phyloP scores from a whole-genome alignment of 106 monocot species.

The Dendrobium chrysotoxum region DNA sequence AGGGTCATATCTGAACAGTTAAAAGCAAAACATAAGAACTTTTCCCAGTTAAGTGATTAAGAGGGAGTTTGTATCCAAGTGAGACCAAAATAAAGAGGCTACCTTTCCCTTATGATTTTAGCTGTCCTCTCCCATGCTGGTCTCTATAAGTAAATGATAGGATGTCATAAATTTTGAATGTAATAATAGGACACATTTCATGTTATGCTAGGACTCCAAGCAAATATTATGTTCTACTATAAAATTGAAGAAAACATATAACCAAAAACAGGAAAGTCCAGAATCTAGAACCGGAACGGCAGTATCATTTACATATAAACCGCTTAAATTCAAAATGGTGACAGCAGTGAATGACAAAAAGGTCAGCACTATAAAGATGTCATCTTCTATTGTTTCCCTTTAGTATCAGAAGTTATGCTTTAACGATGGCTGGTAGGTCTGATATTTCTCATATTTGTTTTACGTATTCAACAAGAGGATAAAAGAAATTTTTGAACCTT shows the following conservation, averaged over 20 bases:
- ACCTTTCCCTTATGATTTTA: conserved; percentile 65
- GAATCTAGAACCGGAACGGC: not conserved
- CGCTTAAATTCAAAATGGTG: too few species aligned
- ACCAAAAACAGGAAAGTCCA: not conserved
- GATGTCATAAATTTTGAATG: not conserved
- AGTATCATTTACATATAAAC: not conserved
- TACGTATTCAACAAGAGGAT: not conserved
- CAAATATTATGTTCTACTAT: not conserved
- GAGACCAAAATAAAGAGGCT: conserved; percentile 1
- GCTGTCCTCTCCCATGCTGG: conserved; percentile 87
- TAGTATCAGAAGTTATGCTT: not conserved
- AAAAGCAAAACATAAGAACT: not conserved
- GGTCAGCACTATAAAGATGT: not conserved
- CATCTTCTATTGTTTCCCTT: not conserved
- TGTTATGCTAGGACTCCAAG: not conserved
- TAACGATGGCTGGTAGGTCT: not conserved
- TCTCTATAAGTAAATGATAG: conserved; percentile 38
- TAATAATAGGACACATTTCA: not conserved
- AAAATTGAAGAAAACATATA: conserved; percentile 4
- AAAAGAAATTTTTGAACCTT: not conserved
- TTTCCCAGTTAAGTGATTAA: not conserved
- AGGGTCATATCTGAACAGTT: conserved; percentile 70
- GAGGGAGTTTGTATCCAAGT: not conserved
- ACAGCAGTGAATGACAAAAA: not conserved
- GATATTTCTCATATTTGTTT: not conserved